phyloP scores from a whole-genome alignment of 2,329 filamentous ascomycete genomes.

The Xylariaceae sp. region DNA sequence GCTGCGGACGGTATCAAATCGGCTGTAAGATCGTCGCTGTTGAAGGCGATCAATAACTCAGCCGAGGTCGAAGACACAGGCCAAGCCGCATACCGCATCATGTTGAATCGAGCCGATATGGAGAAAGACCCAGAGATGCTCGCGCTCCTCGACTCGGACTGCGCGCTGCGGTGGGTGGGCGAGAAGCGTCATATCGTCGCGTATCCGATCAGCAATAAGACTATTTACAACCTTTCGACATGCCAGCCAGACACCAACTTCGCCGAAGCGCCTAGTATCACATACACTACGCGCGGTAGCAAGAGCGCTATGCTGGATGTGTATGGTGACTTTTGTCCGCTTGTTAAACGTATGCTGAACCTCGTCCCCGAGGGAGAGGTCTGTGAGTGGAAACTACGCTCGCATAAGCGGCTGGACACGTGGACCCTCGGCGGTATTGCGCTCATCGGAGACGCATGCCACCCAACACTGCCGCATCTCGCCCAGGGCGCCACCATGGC shows the following conservation, averaged over 20 bases:
- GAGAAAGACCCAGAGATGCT: constrained; percentile 64
- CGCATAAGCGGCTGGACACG: constrained; percentile 53
- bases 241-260: constrained; percentile 62
- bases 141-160: constrained; percentile 63
- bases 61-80: constrained; percentile 65
- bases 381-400: constrained; percentile 63
- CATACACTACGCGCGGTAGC: constrained; percentile 62
- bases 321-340: constrained; percentile 59
- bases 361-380: constrained; percentile 61
- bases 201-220: constrained; percentile 68
- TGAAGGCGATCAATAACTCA: constrained; percentile 48
- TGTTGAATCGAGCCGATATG: constrained; percentile 69
- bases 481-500: constrained; percentile 67
- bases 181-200: constrained; percentile 74
- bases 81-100: constrained; percentile 77
- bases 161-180: constrained; percentile 73
- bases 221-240: constrained; percentile 63
- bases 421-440: constrained; percentile 58
- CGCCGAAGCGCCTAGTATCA: constrained; percentile 54
- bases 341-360: constrained; percentile 57
- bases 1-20: constrained; percentile 58
- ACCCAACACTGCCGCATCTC: constrained; percentile 66
- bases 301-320: constrained; percentile 61
- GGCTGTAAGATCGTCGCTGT: constrained; percentile 49
- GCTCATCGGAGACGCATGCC: constrained; percentile 63